phyloP scores from a whole-genome alignment of 768 basidiomycete genomes.

The Trametes meyenii region DNA sequence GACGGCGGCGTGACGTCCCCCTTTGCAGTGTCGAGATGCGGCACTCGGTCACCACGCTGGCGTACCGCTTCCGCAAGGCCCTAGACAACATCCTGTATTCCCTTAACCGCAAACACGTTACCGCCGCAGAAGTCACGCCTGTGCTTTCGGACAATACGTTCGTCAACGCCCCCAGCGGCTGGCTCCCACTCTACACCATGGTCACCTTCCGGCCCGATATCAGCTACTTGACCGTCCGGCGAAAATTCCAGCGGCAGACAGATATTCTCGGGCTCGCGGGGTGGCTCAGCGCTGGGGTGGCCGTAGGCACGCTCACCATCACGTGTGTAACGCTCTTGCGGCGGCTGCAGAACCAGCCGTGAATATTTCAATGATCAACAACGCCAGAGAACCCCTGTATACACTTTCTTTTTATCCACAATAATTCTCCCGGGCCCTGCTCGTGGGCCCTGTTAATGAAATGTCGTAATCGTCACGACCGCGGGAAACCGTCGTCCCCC shows the following conservation, averaged over 20 bases:
- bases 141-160: conserved; percentile 30
- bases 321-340: conserved; percentile 37
- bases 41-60: conserved; percentile 81
- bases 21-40: conserved; percentile 86
- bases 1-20: conserved; percentile 1
- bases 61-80: conserved; percentile 77
- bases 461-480: conserved; percentile 23
- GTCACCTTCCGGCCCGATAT: conserved; percentile 97
- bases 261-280: conserved; percentile 55
- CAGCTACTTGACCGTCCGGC: conserved; percentile 80
- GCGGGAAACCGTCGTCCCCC: conserved; percentile 18
- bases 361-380: conserved; percentile 9
- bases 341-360: conserved; percentile 26
- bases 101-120: conserved; percentile 54
- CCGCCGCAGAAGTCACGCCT: conserved; percentile 50
- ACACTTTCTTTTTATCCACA: not conserved
- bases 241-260: conserved; percentile 72
- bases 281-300: conserved; percentile 50
- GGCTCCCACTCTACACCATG: conserved; percentile 97
- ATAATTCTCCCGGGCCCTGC: conserved; percentile 6
- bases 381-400: not conserved
- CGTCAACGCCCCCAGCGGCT: conserved; percentile 60
- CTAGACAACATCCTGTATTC: conserved; percentile 76
- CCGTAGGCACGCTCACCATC: conserved; percentile 46
- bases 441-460: conserved; percentile 23